Evolutionary conservation across 345 rosid genomes (phyloP), one percentile per base, ranked within the genome.

Genomic region (Angophora floribunda): DNA sequence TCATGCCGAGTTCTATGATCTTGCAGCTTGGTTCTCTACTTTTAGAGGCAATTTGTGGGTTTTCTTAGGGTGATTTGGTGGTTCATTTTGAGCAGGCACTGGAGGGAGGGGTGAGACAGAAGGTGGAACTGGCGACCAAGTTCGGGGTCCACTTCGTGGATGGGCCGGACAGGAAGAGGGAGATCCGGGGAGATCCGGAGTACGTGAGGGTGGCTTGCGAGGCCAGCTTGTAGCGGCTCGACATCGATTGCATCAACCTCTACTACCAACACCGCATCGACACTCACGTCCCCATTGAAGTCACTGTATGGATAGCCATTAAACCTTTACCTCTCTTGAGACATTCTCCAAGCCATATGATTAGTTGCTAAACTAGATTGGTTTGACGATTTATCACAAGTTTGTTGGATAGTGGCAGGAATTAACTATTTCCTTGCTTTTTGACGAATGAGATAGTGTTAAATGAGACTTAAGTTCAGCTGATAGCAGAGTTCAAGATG

Each of bases 231-330:
- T 93, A 88, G 82, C 91, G 95, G 51, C 93, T 95, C 65, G 91
- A 90, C 7, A 91, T 93, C 49, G 89, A 88, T 49, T 94, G 67
- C 63, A 91, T 95, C 85, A 93, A 94, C 90, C 97, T 95, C 82
- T 95, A 92, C 89, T 94, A 95, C 87, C 96, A 94, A 87, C 96
- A 95, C 86, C 90, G 95, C 9, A 88, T 94, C 28, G 96, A 95
- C 78, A 94, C 92, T 51, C 87, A 70, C 11, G 70, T 94, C 13
- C 97, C 96, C 4, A 93, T 94, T 15, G 95, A 95, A 93, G 15
- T 93, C 90, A 95, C 95, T 89, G 96, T 95, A 91, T 28, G 88
- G 32, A 57, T 12, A 44, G 80, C 67, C 28, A 19, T 28, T 44
- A 63, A n/a, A 63, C 26, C 16, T n/a, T 85, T 86, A 15, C 19